These are phyloP conservation scores for Eimeria praecox DNA, from an alignment of 169 alveolate genomes.

Conservation along the genomic window DNA sequence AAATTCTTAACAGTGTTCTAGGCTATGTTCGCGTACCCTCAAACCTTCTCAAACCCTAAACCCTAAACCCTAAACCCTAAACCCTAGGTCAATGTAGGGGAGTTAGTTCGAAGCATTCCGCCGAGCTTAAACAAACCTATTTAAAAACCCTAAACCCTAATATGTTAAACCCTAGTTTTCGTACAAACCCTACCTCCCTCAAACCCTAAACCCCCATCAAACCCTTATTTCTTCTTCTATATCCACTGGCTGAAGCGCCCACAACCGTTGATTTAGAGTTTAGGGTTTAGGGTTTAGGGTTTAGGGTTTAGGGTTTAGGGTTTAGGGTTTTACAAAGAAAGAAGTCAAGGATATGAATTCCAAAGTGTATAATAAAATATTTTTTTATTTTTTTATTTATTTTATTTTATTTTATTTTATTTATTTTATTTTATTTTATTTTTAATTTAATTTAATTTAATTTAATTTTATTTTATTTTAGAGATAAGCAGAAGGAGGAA, in stretches of 20 bases:
- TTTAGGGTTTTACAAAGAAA: background rate
- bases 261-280: background rate
- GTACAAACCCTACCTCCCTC: no score
- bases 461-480: background rate
- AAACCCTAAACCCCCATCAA: no score
- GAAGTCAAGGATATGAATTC: no score
- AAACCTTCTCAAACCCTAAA: background rate
- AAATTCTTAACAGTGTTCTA: background rate
- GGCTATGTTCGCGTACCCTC: background rate
- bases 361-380: no score
- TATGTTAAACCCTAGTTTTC: slow-evolving; percentile 5
- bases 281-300: background rate
- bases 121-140: background rate
- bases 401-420: no score
- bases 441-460: no score
- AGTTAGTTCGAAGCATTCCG: no score
- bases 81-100: background rate
- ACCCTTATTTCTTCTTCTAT: background rate
- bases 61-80: slow-evolving; percentile 31
- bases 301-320: background rate
- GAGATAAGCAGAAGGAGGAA: slow-evolving; percentile 1
- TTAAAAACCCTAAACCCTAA: slow-evolving; percentile 10
- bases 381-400: no score
- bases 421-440: no score
- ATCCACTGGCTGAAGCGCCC: background rate